These are phyloP conservation scores for Pestalotiopsis sp. DNA, from an alignment of 2,329 filamentous ascomycete species.

Conservation along the genomic window DNA sequence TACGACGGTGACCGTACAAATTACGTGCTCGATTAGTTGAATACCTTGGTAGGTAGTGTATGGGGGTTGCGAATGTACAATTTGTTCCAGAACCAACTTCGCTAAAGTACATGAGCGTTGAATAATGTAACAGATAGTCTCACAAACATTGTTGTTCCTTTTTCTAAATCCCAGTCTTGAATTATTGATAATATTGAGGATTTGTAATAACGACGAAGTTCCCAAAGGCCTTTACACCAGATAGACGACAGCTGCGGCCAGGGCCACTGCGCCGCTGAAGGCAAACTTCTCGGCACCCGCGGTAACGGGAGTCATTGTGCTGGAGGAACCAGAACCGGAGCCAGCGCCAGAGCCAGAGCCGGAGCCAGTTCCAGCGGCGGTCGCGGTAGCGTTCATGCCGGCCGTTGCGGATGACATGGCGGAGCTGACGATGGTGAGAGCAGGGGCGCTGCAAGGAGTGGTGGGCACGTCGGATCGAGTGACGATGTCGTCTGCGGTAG, in stretches of 20 bases:
- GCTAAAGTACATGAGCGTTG: too few relatives aligned
- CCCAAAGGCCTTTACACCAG: background rate
- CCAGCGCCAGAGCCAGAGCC: background rate
- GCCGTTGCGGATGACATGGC: background rate
- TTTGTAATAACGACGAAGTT: too few relatives aligned
- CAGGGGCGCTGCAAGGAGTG: background rate
- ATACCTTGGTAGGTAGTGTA: too few relatives aligned
- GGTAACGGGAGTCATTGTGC: background rate
- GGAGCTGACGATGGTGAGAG: slow-evolving; percentile 2
- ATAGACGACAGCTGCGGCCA: background rate
- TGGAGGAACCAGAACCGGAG: background rate
- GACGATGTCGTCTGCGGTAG: background rate
- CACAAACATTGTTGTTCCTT: too few relatives aligned
- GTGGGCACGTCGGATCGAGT: slow-evolving; percentile 1
- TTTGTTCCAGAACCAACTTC: too few relatives aligned
- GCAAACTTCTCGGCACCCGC: background rate
- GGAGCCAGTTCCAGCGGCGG: background rate
- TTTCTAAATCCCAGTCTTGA: too few relatives aligned
- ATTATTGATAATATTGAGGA: background rate
- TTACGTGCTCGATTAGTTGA: too few relatives aligned
- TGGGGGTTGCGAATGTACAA: too few relatives aligned
- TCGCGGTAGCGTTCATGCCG: background rate
- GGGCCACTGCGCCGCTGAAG: background rate
- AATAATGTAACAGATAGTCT: too few relatives aligned
- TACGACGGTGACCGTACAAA: too few relatives aligned